Conservation (phyloP, 208 protist species). For the Lotmaria passim region DNA sequence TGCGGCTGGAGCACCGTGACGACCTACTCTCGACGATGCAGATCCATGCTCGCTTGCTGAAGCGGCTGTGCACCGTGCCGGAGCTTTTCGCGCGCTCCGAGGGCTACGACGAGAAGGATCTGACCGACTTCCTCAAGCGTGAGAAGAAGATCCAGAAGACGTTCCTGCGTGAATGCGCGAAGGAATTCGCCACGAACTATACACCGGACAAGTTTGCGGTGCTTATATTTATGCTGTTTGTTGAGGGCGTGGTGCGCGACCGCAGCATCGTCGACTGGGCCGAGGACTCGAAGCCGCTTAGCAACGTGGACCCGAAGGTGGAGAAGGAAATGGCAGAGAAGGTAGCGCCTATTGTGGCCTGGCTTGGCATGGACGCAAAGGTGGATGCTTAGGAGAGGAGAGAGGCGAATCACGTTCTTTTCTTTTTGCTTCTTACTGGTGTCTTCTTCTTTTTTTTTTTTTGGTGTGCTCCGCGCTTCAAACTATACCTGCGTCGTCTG, state of each 20-base stretch:
- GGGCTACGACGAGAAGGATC: slow-evolving; percentile 60
- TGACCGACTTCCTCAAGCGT: slow-evolving; percentile 65
- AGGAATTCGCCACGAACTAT: slow-evolving; percentile 43
- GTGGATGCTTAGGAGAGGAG: slow-evolving; percentile 20
- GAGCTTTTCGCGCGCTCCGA: slow-evolving; percentile 50
- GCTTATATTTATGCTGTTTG: slow-evolving; percentile 79
- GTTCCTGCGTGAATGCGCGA: slow-evolving; percentile 63
- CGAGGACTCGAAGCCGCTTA: slow-evolving; percentile 27
- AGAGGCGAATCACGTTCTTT: slow-evolving; percentile 1
- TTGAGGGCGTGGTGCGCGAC: slow-evolving; percentile 70
- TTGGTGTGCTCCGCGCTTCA: not conserved
- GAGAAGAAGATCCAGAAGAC: slow-evolving; percentile 67
- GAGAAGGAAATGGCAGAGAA: slow-evolving; percentile 53
- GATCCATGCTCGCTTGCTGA: slow-evolving; percentile 58
- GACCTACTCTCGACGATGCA: slow-evolving; percentile 61
- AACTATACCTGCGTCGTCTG: too few species aligned
- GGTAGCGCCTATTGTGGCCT: slow-evolving; percentile 53
- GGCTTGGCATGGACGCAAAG: slow-evolving; percentile 56
- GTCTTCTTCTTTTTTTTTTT: not conserved
- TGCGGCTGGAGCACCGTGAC: slow-evolving; percentile 44
- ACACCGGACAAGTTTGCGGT: slow-evolving; percentile 65
- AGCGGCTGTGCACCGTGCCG: slow-evolving; percentile 61
- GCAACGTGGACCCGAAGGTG: slow-evolving; percentile 29
- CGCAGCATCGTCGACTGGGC: slow-evolving; percentile 62
- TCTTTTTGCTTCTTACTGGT: not conserved